Conservation (phyloP, 257 asterid genomes). For the Gentiana straminea region DNA sequence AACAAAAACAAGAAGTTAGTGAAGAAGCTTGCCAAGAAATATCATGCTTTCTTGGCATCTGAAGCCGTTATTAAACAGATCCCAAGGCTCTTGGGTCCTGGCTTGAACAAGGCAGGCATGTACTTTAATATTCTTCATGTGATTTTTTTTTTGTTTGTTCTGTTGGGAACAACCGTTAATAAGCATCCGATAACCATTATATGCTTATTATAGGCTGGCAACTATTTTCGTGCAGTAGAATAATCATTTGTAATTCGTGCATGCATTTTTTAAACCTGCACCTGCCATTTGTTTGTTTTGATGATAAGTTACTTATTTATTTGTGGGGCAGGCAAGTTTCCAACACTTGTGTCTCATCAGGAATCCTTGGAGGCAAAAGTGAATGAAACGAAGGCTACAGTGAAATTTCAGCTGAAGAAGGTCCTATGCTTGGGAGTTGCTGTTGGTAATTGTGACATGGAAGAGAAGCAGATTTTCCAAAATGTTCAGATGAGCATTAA, state of each 20-base stretch:
- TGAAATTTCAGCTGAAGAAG: conserved; percentile 17
- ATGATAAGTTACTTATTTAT: too few relatives aligned
- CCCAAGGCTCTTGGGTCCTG: conserved; percentile 16
- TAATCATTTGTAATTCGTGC: too few relatives aligned
- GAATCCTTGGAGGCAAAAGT: conserved; percentile 16
- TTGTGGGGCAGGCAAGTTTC: conserved; percentile 12
- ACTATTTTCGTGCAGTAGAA: not conserved
- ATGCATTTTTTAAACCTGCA: not conserved
- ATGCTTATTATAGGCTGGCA: not conserved
- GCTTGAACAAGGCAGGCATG: conserved; percentile 17
- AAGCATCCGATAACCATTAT: too few relatives aligned
- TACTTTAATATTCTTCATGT: not conserved
- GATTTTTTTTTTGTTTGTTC: too few relatives aligned
- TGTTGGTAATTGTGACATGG: conserved; percentile 17
- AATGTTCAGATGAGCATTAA: conserved; percentile 22
- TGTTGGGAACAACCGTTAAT: too few relatives aligned
- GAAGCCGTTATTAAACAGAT: conserved; percentile 18
- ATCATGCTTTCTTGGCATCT: conserved; percentile 17
- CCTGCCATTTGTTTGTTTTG: too few relatives aligned
- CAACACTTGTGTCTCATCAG: conserved; percentile 14
- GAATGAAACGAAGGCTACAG: conserved; percentile 15
- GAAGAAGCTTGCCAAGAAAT: conserved; percentile 17
- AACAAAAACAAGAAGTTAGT: conserved; percentile 20
- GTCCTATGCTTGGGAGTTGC: conserved; percentile 22
- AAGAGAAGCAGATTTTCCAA: conserved; percentile 18